Percentiles rank a stretch among this genome's conserved stretches.
Evolutionary conservation across 176 grass and related monocot species (phyloP).

Genomic region (Aegilops sharonensis): DNA sequence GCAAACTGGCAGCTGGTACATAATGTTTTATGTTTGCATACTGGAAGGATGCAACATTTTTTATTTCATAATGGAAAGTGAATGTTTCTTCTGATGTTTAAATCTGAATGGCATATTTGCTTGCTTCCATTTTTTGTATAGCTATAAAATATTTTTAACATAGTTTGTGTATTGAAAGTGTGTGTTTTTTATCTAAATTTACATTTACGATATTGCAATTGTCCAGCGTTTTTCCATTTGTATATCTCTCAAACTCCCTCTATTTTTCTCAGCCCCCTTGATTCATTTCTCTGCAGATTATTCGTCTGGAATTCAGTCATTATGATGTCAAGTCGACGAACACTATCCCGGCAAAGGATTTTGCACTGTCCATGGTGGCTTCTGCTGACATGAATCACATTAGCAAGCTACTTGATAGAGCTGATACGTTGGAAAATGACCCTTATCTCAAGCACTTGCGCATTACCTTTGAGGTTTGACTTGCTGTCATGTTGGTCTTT

Average conservation of each 20-base stretch:
- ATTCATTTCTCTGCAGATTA: slow-evolving; percentile 52
- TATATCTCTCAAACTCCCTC: background rate
- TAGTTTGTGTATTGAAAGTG: background rate
- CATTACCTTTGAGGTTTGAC: slow-evolving; percentile 81
- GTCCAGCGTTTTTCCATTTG: background rate
- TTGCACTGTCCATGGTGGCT: slow-evolving; percentile 90
- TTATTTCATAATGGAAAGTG: no score
- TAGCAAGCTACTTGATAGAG: slow-evolving; percentile 72
- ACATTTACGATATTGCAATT: background rate
- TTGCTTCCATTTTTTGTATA: no score
- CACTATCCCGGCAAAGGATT: slow-evolving; percentile 81
- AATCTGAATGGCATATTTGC: no score
- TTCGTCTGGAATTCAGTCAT: slow-evolving; percentile 84
- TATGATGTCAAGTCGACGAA: slow-evolving; percentile 80
- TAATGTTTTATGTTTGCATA: no score
- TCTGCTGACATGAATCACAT: slow-evolving; percentile 87
- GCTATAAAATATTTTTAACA: background rate
- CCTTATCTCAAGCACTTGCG: slow-evolving; percentile 53
- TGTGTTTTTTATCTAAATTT: background rate
- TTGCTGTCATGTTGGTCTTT: slow-evolving; percentile 5
- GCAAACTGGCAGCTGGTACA: no score
- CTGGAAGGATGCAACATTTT: no score
- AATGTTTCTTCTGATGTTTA: no score
- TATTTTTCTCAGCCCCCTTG: slow-evolving; percentile 11
- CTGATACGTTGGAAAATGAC: slow-evolving; percentile 53